Evolutionary conservation across 2,329 filamentous ascomycete genomes (phyloP).

Genomic region (Pseudogymnoascus sp.): DNA sequence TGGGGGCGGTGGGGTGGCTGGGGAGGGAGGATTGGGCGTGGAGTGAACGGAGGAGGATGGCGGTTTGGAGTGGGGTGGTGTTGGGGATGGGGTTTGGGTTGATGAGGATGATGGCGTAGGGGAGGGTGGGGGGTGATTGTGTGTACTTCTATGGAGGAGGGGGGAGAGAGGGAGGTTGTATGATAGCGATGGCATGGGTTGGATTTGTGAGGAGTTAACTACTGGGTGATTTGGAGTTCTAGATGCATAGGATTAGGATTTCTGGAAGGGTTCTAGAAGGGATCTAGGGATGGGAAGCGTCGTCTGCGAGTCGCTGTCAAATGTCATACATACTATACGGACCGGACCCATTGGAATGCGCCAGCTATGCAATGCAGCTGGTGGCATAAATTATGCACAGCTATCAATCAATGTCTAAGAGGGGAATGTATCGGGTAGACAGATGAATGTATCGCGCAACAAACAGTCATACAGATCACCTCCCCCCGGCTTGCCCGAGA

Average conservation of each 20-base stretch:
- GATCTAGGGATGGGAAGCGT: neutral
- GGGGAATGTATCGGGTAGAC: neutral
- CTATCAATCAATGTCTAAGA: neutral
- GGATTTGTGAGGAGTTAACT: neutral
- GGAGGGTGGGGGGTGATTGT: neutral
- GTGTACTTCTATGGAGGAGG: neutral
- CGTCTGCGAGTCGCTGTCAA: neutral
- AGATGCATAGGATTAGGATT: neutral
- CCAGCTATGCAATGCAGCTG: neutral
- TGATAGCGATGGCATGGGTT: neutral
- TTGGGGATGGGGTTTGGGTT: conserved; percentile 72
- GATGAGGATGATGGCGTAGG: conserved; percentile 32
- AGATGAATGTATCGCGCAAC: no score
- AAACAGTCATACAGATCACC: neutral
- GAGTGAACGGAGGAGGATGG: conserved; percentile 74
- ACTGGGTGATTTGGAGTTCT: no score
- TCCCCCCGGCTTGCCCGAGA: neutral
- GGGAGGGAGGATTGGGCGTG: conserved; percentile 82
- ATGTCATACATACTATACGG: neutral
- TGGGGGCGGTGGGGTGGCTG: conserved; percentile 79
- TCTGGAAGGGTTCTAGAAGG: neutral
- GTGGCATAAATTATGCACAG: neutral
- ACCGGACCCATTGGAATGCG: neutral
- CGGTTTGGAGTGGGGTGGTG: conserved; percentile 75
- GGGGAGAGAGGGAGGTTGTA: neutral